Base-by-base conservation (phyloP, 176 grass and related monocot species). In the Paspalum notatum region DNA sequence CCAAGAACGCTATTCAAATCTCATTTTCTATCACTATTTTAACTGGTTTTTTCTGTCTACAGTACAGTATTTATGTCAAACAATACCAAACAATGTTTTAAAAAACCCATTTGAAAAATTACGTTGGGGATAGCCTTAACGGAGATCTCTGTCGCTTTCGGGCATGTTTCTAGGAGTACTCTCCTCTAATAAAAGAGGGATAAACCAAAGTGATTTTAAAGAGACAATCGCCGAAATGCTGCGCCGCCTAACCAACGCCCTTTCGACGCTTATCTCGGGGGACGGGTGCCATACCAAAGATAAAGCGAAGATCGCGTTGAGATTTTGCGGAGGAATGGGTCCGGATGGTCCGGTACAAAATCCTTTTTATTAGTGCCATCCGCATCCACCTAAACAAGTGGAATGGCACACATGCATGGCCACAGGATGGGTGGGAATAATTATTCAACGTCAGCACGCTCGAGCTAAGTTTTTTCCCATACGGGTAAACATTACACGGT, bases 71-170 rank as follows among this genome's bases (percentile, higher is more conserved):
- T n/a, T n/a, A n/a, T n/a, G n/a, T n/a, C n/a, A n/a, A n/a, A n/a
- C n/a, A n/a, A n/a, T n/a, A n/a, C n/a, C n/a, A n/a, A n/a, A n/a
- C n/a, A n/a, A n/a, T n/a, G n/a, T n/a, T n/a, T n/a, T n/a, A n/a
- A n/a, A n/a, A n/a, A n/a, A n/a, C n/a, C n/a, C n/a, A n/a, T n/a
- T n/a, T n/a, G n/a, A n/a, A n/a, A n/a, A n/a, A n/a, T n/a, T n/a
- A n/a, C n/a, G n/a, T n/a, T n/a, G n/a, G n/a, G n/a, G n/a, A n/a
- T n/a, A n/a, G n/a, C n/a, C n/a, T n/a, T n/a, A 22, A 7, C 58
- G 51, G 12, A 43, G 12, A 43, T 42, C 26, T 64, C 74, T 18
- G 70, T 83, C 66, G 66, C 66, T 71, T 80, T 79, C 64, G 44
- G 5, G 0, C 5, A 39, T 44, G 27, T 12, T 32, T 26, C 22